Base-by-base conservation (phyloP, 108 stramenopile genomes). In the Mediolabrus comicus region DNA sequence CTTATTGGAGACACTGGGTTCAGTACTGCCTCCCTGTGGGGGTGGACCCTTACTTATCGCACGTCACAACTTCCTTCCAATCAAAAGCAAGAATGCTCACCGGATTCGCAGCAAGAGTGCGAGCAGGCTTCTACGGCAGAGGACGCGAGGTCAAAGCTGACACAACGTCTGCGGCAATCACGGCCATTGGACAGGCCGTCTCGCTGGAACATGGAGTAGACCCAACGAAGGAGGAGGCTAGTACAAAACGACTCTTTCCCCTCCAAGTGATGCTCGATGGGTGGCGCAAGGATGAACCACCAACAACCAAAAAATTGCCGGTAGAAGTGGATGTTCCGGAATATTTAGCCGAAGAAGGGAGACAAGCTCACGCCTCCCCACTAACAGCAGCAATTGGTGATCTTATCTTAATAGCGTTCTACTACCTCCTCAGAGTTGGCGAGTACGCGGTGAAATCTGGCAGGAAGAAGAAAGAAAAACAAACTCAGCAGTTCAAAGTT, bases 1-100 rank as follows among this genome's bases (percentile, higher is more conserved):
- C 51, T 30, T 39, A 62, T 43, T 75, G 74, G 66, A 0, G 16
- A 1, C 52, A 61, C 17, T 67, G 66, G 74, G 24, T 12, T 14
- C 0, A 1, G 12, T 55, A 60, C 16, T 34, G 43, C 59, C n/a
- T 26, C 35, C 49, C 33, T 70, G 10, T 70, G 43, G 59, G 69
- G 51, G 30, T 60, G 49, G 69, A 60, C 69, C 69, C 69, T 60
- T 27, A 17, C 55, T 1, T 57, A 0, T 1, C 31, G 56, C 7
- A 57, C 17, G 5, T 8, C 55, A 19, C 46, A 4, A 46, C 46
- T 8, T 9, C 56, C 7, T 57, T 29, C 56, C 5, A 1, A 0
- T 14, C 16, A 6, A 17, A 16, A 1, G 16, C n/a, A 17, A n/a
- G 56, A 1, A 10, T 19, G 0, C 56, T 57, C 56, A 35, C 56